A percentile compares a stretch with the other conserved stretches of the same genome.
Conservation (phyloP, 805 yeast species). For the Candida maris region DNA sequence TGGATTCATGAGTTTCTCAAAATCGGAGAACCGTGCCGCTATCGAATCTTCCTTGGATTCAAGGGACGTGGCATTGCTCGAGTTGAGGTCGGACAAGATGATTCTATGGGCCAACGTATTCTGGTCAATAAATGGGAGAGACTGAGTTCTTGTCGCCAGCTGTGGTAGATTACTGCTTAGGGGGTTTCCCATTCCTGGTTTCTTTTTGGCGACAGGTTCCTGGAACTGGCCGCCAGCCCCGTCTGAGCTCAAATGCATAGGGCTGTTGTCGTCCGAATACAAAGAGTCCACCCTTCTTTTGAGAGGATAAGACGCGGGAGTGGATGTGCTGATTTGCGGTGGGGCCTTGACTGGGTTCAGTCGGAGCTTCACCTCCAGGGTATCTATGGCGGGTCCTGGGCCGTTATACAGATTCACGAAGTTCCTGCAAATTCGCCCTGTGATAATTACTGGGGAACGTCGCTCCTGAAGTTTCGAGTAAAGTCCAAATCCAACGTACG, state of each 20-base stretch:
- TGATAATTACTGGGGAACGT: constrained; percentile 39
- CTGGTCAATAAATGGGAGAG: constrained; percentile 31
- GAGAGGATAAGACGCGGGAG: constrained; percentile 5
- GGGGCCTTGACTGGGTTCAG: constrained; percentile 32
- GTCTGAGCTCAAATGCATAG: constrained; percentile 7
- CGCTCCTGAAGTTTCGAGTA: constrained; percentile 31
- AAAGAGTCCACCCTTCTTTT: constrained; percentile 11
- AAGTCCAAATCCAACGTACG: constrained; percentile 46
- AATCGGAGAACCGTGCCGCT: constrained; percentile 30
- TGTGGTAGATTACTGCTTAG: constrained; percentile 20
- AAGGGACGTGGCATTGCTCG: constrained; percentile 9
- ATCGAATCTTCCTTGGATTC: constrained; percentile 27
- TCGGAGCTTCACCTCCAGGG: constrained; percentile 54
- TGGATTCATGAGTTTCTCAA: constrained; percentile 23
- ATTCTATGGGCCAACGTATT: constrained; percentile 32
- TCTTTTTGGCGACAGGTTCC: constrained; percentile 13
- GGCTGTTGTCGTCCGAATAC: constrained; percentile 8
- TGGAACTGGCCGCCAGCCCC: constrained; percentile 5
- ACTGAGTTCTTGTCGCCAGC: constrained; percentile 34
- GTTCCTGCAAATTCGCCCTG: constrained; percentile 55
- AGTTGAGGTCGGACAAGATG: constrained; percentile 24
- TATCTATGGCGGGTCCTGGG: constrained; percentile 35
- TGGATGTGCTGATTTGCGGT: constrained; percentile 10
- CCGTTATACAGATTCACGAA: constrained; percentile 43
- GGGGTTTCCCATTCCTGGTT: constrained; percentile 1